Base-by-base conservation (phyloP, 768 basidiomycete genomes). In the Holtermanniella nyarrowii region DNA sequence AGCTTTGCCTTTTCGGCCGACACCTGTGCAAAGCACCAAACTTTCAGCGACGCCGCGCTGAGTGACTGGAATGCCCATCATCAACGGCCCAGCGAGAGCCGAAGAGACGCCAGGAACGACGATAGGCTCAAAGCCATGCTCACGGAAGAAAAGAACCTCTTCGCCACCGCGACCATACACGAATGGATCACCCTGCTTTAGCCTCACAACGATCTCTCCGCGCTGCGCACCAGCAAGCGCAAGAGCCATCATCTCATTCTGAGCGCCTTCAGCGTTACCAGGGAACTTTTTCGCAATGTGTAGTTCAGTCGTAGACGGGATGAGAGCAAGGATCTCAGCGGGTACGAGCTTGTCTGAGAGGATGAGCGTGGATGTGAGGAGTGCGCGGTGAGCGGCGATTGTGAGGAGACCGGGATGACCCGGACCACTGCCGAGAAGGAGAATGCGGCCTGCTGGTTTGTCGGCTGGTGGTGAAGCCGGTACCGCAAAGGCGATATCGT, bases 261-360 rank as follows among this genome's bases (percentile, higher is more conserved):
- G 95, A 1, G 91, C 89, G 13, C 84, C 84, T 45, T 99, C 93
- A 1, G 89, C 88, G 66, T 97, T 97, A 0, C 95, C 95, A 0
- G 95, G 95, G 74, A 93, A 96, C 65, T 99, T 99, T 59, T 84
- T 84, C 16, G 95, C 95, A 61, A 97, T 95, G 44, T 83, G 82
- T 5, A 96, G 77, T 50, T 83, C 78, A 26, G 69, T 72, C 21
- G 66, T 72, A 4, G 76, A 69, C 0, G 91, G 93, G 48, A 97
- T 86, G 23, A 96, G 76, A 0, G 79, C 82, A 18, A 99, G 81
- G 7, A 99, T 85, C 5, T 83, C 81, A 13, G 83, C 78, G 0
- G 93, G 93, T 1, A 97, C 93, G 24, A 99, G 84, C 63, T 99
- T 99, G 74, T 99, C 95, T 13, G 89, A 86, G 12, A 99, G 80